These are phyloP conservation scores for Botryosphaeria dothidea DNA, from an alignment of 2,329 filamentous ascomycete genomes.

Conservation along the genomic window DNA sequence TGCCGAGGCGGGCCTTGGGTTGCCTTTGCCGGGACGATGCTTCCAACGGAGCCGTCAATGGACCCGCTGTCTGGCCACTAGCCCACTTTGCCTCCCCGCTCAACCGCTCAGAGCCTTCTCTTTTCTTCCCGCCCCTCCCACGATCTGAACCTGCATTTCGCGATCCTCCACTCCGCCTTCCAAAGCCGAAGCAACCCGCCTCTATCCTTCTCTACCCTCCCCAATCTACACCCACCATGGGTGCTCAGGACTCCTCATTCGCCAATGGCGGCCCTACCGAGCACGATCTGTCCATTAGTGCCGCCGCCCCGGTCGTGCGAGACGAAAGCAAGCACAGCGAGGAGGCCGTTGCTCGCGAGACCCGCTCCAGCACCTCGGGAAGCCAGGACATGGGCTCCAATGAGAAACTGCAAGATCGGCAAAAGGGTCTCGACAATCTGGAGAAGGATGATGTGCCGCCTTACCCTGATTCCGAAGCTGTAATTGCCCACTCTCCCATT, in stretches of 20 bases:
- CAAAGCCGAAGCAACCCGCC: constrained; percentile 8
- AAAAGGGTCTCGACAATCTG: constrained; percentile 6
- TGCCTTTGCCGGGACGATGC: background rate
- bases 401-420: constrained; percentile 8
- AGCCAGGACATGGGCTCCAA: background rate
- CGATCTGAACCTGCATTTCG: constrained; percentile 13
- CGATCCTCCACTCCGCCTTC: constrained; percentile 6
- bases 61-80: constrained; percentile 3
- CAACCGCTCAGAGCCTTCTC: background rate
- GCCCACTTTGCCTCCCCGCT: constrained; percentile 11
- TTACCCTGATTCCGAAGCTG: background rate
- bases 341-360: constrained; percentile 11
- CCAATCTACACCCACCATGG: constrained; percentile 12
- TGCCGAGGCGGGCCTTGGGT: too few relatives aligned
- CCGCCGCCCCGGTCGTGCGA: constrained; percentile 10
- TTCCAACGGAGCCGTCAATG: background rate
- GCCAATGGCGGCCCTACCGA: background rate
- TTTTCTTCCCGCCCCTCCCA: constrained; percentile 15
- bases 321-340: constrained; percentile 8
- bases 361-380: constrained; percentile 16
- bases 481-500: background rate
- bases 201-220: background rate
- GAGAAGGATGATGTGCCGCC: constrained; percentile 1
- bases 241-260: constrained; percentile 1
- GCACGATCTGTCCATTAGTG: constrained; percentile 8